Percentiles rank a stretch among this genome's conserved stretches.
Conservation (phyloP, 1,284 basidiomycete species). For the Bjerkandera adusta region DNA sequence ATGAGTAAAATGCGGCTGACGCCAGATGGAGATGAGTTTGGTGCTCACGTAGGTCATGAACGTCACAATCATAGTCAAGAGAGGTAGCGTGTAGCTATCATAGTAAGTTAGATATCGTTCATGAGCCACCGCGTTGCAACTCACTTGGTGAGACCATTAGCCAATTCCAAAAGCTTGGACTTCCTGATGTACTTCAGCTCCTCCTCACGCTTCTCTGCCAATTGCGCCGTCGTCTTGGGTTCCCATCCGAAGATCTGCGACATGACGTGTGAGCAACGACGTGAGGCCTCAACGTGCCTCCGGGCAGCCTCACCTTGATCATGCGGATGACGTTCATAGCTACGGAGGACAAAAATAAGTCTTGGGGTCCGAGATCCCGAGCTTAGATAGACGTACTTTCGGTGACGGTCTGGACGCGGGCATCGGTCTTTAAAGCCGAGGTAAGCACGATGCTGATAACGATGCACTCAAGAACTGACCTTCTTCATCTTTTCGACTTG, state of each 20-base stretch:
- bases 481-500: slow-evolving; percentile 32
- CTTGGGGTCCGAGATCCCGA: neutral
- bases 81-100: slow-evolving; percentile 55
- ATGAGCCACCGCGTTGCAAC: neutral
- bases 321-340: slow-evolving; percentile 46
- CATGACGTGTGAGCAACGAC: slow-evolving; percentile 19
- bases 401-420: slow-evolving; percentile 47
- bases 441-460: neutral
- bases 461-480: slow-evolving; percentile 17
- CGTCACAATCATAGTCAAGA: slow-evolving; percentile 61
- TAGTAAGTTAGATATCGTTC: slow-evolving; percentile 6
- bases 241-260: slow-evolving; percentile 55
- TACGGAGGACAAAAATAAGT: slow-evolving; percentile 5
- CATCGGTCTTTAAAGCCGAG: slow-evolving; percentile 44
- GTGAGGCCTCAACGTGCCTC: neutral
- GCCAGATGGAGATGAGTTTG: too few relatives aligned
- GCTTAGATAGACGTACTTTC: slow-evolving; percentile 35
- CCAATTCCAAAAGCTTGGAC: slow-evolving; percentile 37
- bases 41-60: slow-evolving; percentile 48
- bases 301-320: slow-evolving; percentile 40
- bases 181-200: slow-evolving; percentile 51
- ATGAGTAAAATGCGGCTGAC: too few relatives aligned
- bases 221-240: slow-evolving; percentile 39
- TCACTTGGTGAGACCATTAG: slow-evolving; percentile 38
- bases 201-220: slow-evolving; percentile 50